Evolutionary conservation across 2,329 filamentous ascomycete species (phyloP), one percentile per base, ranked within the genome.

Genomic region (Aspergillus aculeatinus): DNA sequence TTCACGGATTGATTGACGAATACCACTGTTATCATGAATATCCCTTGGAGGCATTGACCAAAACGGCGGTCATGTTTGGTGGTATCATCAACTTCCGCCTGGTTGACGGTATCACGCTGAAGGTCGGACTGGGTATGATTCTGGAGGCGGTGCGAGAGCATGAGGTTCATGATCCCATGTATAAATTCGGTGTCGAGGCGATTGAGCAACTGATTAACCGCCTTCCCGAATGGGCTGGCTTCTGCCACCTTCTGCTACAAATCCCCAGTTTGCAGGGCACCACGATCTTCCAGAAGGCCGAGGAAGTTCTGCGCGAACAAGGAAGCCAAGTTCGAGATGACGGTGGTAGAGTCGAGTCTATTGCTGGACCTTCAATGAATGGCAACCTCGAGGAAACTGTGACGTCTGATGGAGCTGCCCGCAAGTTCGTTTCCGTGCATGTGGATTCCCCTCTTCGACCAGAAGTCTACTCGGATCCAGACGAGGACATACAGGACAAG

Each of bases 101-200:
- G 6, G 90, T 99, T 54, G 92, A 92, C 5, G 89, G 92, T 48
- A 85, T 99, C 19, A 92, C 95, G 3, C 85, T 98, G 35, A 92
- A 96, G 72, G 92, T 96, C 59, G 95, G 91, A n/a, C 81, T 98
- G 16, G 92, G 91, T 16, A 97, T 99, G 92, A 96, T 99, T 64
- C 81, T 98, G n/a, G 93, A 99, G 74, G 92, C 95, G 12, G 92
- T 99, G 25, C 85, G 91, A 65, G 92, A 96, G 64, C 91, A 95
- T 69, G 80, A 84, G 33, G 87, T 90, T 0, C 90, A 96, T 33
- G 88, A 93, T 62, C 88, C 91, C 1, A 98, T 99, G 95, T 98
- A 95, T 81, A 96, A 97, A 70, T 99, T 99, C 72, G 95, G 96
- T 11, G 83, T 99, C 12, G 95, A 99, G 74, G 95, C 95, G 16